A percentile compares a stretch with the other conserved stretches of the same genome.
These are phyloP conservation scores for Boletus putidus DNA, from an alignment of 1,284 basidiomycete species.

Conservation along the genomic window DNA sequence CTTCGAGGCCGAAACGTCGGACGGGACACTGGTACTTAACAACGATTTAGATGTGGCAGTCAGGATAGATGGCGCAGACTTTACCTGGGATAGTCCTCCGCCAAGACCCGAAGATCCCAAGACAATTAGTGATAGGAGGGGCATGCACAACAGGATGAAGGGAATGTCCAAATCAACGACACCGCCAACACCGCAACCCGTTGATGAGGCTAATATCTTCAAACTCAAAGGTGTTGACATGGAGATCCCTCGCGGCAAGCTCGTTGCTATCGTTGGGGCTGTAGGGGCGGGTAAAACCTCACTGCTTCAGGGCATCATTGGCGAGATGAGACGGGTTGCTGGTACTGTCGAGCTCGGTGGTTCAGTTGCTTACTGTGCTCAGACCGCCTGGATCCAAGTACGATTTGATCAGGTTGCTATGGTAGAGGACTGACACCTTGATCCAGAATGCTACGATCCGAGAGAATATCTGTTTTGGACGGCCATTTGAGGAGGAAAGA, in stretches of 20 bases:
- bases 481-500: conserved; percentile 60
- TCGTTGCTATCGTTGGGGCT: conserved; percentile 80
- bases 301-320: conserved; percentile 74
- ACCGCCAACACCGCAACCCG: neutral
- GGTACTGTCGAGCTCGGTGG: conserved; percentile 72
- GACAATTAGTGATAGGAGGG: conserved; percentile 17
- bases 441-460: conserved; percentile 65
- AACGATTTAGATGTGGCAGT: conserved; percentile 61
- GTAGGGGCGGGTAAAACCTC: conserved; percentile 70
- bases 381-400: conserved; percentile 87
- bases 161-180: neutral
- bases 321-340: conserved; percentile 70
- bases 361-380: conserved; percentile 78
- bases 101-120: conserved; percentile 45
- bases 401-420: neutral
- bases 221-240: conserved; percentile 55
- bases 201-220: conserved; percentile 23
- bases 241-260: conserved; percentile 65
- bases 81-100: conserved; percentile 83
- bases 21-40: conserved; percentile 53
- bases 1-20: conserved; percentile 76
- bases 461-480: conserved; percentile 79
- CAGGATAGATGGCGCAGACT: conserved; percentile 64
- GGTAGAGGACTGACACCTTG: neutral
- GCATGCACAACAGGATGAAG: conserved; percentile 3